Evolutionary conservation across 305 asterid genomes (phyloP).

Genomic region (Coffea humblotiana): DNA sequence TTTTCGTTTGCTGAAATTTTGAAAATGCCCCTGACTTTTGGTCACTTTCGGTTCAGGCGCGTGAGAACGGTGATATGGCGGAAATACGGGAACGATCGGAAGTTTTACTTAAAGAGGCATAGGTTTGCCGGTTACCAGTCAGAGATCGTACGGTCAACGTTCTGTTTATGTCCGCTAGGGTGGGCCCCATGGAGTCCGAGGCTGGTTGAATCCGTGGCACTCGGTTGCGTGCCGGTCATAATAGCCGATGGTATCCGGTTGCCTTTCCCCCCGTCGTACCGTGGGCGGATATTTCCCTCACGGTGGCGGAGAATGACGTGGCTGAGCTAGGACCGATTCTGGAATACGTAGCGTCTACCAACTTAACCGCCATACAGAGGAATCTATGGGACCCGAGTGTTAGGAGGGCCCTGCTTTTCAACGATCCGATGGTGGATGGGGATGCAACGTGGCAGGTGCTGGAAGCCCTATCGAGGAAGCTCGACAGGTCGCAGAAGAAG

Average conservation of each 20-base stretch:
- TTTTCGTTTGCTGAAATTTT: background rate
- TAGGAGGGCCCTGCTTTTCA: constrained; percentile 53
- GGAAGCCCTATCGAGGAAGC: constrained; percentile 44
- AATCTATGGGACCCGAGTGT: constrained; percentile 59
- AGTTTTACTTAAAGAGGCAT: constrained; percentile 62
- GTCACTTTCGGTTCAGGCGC: constrained; percentile 31
- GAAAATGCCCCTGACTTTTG: background rate
- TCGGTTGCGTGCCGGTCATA: constrained; percentile 89
- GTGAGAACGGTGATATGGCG: constrained; percentile 65
- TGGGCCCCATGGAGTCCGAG: constrained; percentile 99
- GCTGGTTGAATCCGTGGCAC: constrained; percentile 81
- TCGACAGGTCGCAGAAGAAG: constrained; percentile 47
- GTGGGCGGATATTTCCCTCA: constrained; percentile 69
- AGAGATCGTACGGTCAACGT: constrained; percentile 70
- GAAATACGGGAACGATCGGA: constrained; percentile 55
- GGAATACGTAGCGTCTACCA: constrained; percentile 66
- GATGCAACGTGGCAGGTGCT: constrained; percentile 91
- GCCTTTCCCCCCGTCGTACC: constrained; percentile 71
- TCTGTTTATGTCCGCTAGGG: constrained; percentile 85
- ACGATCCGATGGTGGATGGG: constrained; percentile 51
- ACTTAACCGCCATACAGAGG: constrained; percentile 59
- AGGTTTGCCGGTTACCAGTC: constrained; percentile 73
- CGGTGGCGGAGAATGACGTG: constrained; percentile 84
- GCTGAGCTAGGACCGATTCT: constrained; percentile 56
- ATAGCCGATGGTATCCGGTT: constrained; percentile 81